Evolutionary conservation across 2,329 filamentous ascomycete species (phyloP).

Genomic region (Aspergillus sp.): DNA sequence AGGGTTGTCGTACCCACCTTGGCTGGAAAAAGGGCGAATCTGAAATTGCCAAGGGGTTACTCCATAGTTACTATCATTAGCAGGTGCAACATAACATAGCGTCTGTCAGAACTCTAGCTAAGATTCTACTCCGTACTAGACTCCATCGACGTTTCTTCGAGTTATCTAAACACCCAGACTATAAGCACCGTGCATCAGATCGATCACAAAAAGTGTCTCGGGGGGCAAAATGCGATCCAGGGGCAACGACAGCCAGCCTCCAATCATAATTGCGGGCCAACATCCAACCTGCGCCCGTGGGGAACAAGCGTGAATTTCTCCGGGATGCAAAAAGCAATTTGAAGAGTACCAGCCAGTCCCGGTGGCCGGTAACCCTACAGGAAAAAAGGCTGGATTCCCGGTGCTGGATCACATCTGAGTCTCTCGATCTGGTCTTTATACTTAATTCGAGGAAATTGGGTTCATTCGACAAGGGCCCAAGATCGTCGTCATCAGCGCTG

Average conservation of each 20-base stretch:
- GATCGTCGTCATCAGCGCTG: constrained; percentile 13
- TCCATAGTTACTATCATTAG: no score
- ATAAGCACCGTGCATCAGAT: no score
- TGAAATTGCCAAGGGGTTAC: no score
- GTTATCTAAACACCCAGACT: no score
- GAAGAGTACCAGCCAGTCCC: neutral
- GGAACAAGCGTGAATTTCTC: neutral
- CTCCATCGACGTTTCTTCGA: no score
- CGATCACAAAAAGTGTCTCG: neutral
- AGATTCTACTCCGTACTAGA: no score
- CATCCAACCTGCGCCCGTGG: neutral
- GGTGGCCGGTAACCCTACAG: neutral
- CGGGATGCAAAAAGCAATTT: neutral
- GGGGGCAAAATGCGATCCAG: neutral
- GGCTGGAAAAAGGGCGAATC: no score
- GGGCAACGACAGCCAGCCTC: neutral
- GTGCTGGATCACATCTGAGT: neutral
- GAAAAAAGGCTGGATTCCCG: neutral
- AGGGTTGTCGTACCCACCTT: no score
- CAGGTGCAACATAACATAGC: no score
- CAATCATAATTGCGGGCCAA: neutral
- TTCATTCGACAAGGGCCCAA: neutral
- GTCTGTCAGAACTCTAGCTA: no score
- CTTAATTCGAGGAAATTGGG: neutral
- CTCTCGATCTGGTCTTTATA: neutral